Evolutionary conservation across 768 basidiomycete species (phyloP).

Genomic region (Rhodotorula paludigena): DNA sequence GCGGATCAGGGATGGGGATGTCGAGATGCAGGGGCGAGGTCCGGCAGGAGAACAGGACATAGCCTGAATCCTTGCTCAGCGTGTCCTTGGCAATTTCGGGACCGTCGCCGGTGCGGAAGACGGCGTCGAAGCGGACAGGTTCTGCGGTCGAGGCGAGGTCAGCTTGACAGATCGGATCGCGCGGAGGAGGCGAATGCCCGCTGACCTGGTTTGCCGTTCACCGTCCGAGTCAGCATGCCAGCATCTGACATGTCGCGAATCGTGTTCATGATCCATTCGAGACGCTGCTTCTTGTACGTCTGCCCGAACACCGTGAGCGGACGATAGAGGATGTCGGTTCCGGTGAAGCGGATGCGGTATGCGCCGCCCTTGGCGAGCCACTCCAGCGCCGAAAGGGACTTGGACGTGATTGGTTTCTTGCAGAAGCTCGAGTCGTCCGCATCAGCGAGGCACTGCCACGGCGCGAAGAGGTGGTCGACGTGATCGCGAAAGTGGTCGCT

Average conservation of each 20-base stretch:
- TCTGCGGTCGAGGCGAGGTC: background rate
- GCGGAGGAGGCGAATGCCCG: too few relatives aligned
- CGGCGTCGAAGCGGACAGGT: background rate
- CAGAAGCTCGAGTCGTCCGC: background rate
- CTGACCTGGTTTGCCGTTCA: background rate
- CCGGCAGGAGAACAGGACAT: background rate
- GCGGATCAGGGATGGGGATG: background rate
- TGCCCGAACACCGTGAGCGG: background rate
- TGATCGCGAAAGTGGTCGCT: background rate
- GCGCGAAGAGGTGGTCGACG: background rate
- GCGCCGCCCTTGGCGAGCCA: background rate
- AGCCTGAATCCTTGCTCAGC: background rate
- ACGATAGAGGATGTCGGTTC: background rate
- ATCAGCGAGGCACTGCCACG: background rate
- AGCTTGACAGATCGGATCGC: background rate
- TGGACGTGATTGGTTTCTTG: background rate
- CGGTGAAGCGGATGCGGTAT: background rate
- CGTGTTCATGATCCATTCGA: background rate
- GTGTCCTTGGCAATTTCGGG: background rate
- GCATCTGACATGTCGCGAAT: background rate
- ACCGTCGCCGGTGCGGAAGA: background rate
- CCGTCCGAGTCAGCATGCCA: background rate
- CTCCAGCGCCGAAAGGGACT: background rate
- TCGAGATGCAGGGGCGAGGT: background rate
- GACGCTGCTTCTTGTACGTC: background rate